Base-by-base conservation (phyloP, 345 rosid genomes). In the Citropsis articulata region DNA sequence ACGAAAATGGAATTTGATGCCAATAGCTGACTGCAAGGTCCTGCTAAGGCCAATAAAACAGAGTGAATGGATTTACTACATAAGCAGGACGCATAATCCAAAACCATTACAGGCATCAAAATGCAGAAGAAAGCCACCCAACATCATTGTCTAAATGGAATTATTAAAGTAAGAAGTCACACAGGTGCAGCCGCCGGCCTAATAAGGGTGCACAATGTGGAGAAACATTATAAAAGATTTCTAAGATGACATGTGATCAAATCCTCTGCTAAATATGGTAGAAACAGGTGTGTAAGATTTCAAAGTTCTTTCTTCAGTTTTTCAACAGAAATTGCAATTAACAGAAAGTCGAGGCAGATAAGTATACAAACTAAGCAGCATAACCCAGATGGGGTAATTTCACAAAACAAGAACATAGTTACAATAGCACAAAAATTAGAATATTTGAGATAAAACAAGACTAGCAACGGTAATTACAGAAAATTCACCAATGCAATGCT, bases 41-140 rank as follows among this genome's bases (percentile, higher is more conserved):
- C 53, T 36, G 75, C 45, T n/a, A 45, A 28, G 69, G 78, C 68
- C 36, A 77, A 42, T 2, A 77, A 42, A 57, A 36, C 24, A 66
- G 45, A 1, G 28, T 66, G 16, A 22, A 35, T 2, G 21, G 7
- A 35, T 21, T 35, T 16, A 65, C 25, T 31, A 6, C 69, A 19
- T 2, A 66, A 35, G 27, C 36, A 8, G 22, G 48, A 13, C 16
- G 9, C 10, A 35, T 21, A 35, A 35, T 66, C 27, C 70, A 35
- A 66, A 48, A 66, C 16, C 70, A 66, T 66, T 66, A 66, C 27
- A 33, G 69, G 27, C 48, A 21, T 35, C 16, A 22, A 35, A 66
- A 66, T 36, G 48, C 22, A 33, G 40, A 65, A 65, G 5, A 64
- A 64, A 6, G 40, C 68, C 38, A 16, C 25, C 42, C 19, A 65